These are phyloP conservation scores for Pugionium cornutum DNA, from an alignment of 345 rosid species.

Conservation along the genomic window DNA sequence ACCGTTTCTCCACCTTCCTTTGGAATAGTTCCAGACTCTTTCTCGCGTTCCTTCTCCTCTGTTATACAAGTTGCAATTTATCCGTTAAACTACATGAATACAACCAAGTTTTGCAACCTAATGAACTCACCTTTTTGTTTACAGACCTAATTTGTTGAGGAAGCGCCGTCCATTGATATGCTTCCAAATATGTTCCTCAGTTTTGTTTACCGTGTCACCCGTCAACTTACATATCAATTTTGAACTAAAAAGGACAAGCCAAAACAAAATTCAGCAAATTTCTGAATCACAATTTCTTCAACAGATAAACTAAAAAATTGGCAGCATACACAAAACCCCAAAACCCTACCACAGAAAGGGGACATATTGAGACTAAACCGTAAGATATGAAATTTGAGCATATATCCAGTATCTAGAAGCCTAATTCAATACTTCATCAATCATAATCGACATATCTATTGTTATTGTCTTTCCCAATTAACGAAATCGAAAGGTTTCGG, in stretches of 20 bases:
- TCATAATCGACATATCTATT: neutral
- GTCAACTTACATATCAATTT: constrained; percentile 84
- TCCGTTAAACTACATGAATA: neutral
- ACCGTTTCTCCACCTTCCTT: constrained; percentile 29
- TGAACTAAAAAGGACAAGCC: constrained; percentile 48
- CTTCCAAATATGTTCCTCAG: constrained; percentile 96
- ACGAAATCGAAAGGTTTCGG: neutral
- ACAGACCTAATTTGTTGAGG: constrained; percentile 80
- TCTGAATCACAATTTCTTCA: constrained; percentile 22
- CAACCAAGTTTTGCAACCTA: neutral
- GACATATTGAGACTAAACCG: neutral
- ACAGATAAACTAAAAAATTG: neutral
- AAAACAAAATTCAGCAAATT: constrained; percentile 19
- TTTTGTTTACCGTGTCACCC: constrained; percentile 84
- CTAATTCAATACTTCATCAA: constrained; percentile 3
- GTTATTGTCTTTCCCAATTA: neutral
- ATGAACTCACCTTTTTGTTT: neutral
- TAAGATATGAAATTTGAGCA: neutral
- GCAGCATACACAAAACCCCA: constrained; percentile 20
- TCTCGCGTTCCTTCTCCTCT: constrained; percentile 74
- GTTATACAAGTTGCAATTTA: constrained; percentile 24
- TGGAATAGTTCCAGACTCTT: constrained; percentile 39
- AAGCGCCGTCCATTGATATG: constrained; percentile 84
- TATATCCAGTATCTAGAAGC: neutral
- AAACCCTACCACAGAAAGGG: constrained; percentile 3